Evolutionary conservation across 1,284 basidiomycete genomes (phyloP), one percentile per base, ranked within the genome.

Genomic region (Cystobasidiaceae sp.): DNA sequence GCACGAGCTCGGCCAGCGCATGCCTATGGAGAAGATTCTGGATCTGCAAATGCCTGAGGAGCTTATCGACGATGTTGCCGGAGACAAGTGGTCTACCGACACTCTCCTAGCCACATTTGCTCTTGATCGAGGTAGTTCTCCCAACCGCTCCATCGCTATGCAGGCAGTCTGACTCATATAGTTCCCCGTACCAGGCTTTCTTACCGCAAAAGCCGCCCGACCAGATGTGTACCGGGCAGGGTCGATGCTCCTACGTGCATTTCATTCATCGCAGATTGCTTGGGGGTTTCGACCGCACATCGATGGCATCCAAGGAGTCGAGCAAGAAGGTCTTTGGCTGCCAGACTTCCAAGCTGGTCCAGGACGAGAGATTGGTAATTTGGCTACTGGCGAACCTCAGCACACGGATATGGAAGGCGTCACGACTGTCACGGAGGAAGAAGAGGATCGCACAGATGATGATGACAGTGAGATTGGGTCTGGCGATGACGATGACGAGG

Each of bases 141-240:
- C 73, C 76, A 50, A 68, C 74, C 71, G 8, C 6, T 13, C 45
- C n/a, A 27, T 30, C 30, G 3, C 23, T 2, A 27, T 44, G 19
- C 34, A 44, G 21, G 21, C 6, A 23, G 41, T 43, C 37, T 13
- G 11, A 27, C 4, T 25, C 21, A 19, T 2, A 17, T 34, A 28
- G 3, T 15, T 19, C 44, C 25, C 21, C 7, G 6, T 13, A 9
- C 4, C 55, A 68, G 70, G 58, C 25, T 74, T 70, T 63, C 66
- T 92, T 39, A 96, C 92, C 45, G 92, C 93, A 9, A 89, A 91
- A 76, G 87, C 89, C 17, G 91, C 90, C 5, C 77, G 93, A 64
- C 87, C 90, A 7, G 93, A 96, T 78, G 80, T 88, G 19, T 87
- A 90, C 74, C 82, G 93, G 49, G 90, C 91, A 1, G 93, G 90